These are phyloP conservation scores for Triangularia verruculosa DNA, from an alignment of 2,329 filamentous ascomycete genomes.

Conservation along the genomic window DNA sequence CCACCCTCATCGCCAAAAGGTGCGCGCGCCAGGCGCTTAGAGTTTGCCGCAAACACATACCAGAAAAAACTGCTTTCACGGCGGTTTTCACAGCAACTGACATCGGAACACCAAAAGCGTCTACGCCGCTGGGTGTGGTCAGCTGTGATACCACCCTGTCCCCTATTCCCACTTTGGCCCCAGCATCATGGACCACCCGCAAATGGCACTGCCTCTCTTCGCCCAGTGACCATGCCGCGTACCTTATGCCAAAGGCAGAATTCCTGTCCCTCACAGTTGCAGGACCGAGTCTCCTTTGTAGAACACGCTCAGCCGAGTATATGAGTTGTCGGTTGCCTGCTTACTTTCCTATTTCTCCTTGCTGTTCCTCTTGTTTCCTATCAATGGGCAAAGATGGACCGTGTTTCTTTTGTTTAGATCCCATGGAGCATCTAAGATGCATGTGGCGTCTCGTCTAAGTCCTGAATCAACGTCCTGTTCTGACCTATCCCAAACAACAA, in stretches of 20 bases:
- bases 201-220: constrained; percentile 12
- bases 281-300: background rate
- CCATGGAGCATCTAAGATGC: constrained; percentile 14
- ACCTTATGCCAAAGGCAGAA: constrained; percentile 15
- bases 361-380: background rate
- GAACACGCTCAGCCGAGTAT: background rate
- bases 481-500: constrained; percentile 1
- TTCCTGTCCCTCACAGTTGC: constrained; percentile 6
- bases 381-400: background rate
- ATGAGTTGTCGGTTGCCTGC: constrained; percentile 9
- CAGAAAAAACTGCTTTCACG: background rate
- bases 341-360: background rate
- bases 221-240: constrained; percentile 12
- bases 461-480: constrained; percentile 7
- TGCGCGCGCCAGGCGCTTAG: constrained; percentile 18
- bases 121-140: constrained; percentile 17
- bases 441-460: constrained; percentile 8
- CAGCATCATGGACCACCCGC: constrained; percentile 8
- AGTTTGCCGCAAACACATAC: constrained; percentile 7
- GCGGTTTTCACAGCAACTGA: background rate
- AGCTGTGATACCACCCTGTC: constrained; percentile 16
- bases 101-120: background rate
- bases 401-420: background rate
- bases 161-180: constrained; percentile 17
- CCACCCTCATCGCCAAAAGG: constrained; percentile 1